Percentiles rank a stretch among this genome's conserved stretches.
Conservation (phyloP, 148 eudicot genomes). For the Spergularia bocconei region DNA sequence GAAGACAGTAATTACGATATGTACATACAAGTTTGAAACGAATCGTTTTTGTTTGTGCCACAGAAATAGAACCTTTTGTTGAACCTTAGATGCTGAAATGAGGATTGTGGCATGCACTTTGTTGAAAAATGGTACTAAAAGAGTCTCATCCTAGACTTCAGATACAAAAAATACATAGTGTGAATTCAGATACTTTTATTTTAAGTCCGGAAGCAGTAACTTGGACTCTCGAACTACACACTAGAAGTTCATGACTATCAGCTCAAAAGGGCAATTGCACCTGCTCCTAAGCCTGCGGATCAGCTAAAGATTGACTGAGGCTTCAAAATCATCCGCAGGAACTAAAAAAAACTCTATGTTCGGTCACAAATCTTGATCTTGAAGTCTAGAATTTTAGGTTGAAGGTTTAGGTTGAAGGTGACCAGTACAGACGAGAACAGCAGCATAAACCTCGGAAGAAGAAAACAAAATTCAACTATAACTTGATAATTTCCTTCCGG, state of each 20-base stretch:
- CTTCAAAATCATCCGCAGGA: background rate
- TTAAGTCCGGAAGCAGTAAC: no score
- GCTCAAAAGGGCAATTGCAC: background rate
- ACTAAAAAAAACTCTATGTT: background rate
- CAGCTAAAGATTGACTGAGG: background rate
- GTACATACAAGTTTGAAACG: no score
- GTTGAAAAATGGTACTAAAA: no score
- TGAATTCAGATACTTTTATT: no score
- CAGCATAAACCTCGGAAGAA: background rate
- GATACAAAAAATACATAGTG: no score
- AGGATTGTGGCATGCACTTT: no score
- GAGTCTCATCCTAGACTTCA: no score
- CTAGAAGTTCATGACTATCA: background rate
- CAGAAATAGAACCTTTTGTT: no score
- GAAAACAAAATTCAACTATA: background rate
- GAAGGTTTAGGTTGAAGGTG: background rate
- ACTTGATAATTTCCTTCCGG: background rate
- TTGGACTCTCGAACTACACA: no score
- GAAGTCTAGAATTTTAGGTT: background rate
- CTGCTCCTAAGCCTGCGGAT: background rate
- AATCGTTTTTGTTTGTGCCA: no score
- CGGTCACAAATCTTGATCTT: background rate
- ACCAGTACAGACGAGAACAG: background rate
- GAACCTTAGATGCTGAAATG: no score
- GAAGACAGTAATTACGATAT: no score